phyloP scores from a whole-genome alignment of 352 stramenopile genomes.

The Phytophthora constricta region DNA sequence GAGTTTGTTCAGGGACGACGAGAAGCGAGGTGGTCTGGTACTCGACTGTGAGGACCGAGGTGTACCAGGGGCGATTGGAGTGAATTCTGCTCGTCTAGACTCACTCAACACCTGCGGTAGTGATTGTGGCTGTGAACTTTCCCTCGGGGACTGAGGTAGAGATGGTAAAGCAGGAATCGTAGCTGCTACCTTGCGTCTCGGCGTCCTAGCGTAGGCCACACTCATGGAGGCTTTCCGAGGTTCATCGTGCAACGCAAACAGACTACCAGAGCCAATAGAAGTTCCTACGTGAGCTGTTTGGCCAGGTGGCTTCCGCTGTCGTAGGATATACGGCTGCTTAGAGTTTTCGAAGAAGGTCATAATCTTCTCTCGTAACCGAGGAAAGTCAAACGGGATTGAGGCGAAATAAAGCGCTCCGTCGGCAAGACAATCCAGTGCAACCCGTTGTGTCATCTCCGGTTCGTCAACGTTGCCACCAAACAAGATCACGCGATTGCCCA shows the following conservation, averaged over 20 bases:
- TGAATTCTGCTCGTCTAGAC: slow-evolving; percentile 34
- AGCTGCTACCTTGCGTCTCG: slow-evolving; percentile 40
- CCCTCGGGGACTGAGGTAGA: slow-evolving; percentile 20
- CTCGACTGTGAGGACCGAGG: slow-evolving; percentile 55
- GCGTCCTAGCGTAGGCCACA: slow-evolving; percentile 43
- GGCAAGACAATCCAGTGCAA: slow-evolving; percentile 51
- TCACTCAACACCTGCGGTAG: slow-evolving; percentile 25
- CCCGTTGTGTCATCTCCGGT: slow-evolving; percentile 34
- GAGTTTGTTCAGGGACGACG: slow-evolving; percentile 50
- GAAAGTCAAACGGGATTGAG: slow-evolving; percentile 64
- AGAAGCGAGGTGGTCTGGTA: slow-evolving; percentile 54
- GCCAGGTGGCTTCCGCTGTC: slow-evolving; percentile 44
- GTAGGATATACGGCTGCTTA: slow-evolving; percentile 60
- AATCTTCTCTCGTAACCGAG: slow-evolving; percentile 58
- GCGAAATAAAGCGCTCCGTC: slow-evolving; percentile 70
- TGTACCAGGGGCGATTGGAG: slow-evolving; percentile 35
- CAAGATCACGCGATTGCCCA: slow-evolving; percentile 61
- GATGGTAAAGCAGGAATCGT: slow-evolving; percentile 33
- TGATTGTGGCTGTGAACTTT: slow-evolving; percentile 16
- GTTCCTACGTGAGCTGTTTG: slow-evolving; percentile 30
- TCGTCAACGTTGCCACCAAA: slow-evolving; percentile 57
- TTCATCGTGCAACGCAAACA: slow-evolving; percentile 48
- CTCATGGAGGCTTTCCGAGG: slow-evolving; percentile 45
- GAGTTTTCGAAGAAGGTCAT: slow-evolving; percentile 63
- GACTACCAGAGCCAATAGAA: slow-evolving; percentile 51